Base-by-base conservation (phyloP, 306 rosid species). In the Cicer chorassanicum region DNA sequence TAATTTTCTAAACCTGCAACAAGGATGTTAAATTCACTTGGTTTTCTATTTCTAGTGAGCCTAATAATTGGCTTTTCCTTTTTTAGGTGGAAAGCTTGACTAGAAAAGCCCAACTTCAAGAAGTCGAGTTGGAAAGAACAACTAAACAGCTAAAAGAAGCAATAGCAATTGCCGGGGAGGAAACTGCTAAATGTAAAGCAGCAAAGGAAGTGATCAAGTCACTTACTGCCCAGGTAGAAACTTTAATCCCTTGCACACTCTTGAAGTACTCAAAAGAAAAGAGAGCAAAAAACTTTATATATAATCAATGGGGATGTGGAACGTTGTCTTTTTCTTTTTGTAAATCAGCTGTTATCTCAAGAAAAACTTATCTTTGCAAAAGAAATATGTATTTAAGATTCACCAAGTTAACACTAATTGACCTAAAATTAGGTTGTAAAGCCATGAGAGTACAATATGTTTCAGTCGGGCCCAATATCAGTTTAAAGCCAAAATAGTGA, bases 191-290 rank as follows among this genome's bases (percentile, higher is more conserved):
- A 84, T 90, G 97, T 85, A 94, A 90, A 83, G 95, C 89, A 19
- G 98, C 98, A 78, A 94, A 94, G 85, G 98, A 94, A 86, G 98
- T 94, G 82, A 94, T 90, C 86, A 92, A 90, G 84, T 94, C 98
- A 1, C 98, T 94, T 76, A 94, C 97, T 65, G 96, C 97, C 54
- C 95, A 90, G 88, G 98, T 94, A 84, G 84, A 61, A 40, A 61
- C 50, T 61, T 45, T 19, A 21, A 74, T 76, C 43, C 49, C 57
- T 7, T 75, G 8, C 54, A 4, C 18, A 46, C 12, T 46, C 54
- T 36, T 9, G 51, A 62, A 62, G 64, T 7, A 65, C 49, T 77
- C 44, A 64, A 68, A 68, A 61, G 65, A 64, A 51, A 61, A 61
- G n/a, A 21, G 73, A 54, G n/a, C 73, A 65, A 53, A 41, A 54